Conservation (phyloP, 192 early-diverging fungal genomes). For the Coemansia sp. region DNA sequence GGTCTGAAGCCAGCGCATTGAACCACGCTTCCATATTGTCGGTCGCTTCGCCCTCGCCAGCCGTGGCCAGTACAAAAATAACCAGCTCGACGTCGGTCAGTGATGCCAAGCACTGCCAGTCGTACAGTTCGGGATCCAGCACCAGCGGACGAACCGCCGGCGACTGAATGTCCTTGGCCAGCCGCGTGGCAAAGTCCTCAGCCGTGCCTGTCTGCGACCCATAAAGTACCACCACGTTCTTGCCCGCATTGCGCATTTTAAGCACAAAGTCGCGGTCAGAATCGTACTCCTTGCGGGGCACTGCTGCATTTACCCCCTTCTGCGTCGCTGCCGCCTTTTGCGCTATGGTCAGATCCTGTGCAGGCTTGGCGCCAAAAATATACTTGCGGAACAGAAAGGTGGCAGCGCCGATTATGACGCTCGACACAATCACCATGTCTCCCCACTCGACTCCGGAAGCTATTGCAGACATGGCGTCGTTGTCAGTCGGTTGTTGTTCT, state of each 20-base stretch:
- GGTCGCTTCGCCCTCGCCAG: conserved; percentile 96
- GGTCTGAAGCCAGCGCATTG: conserved; percentile 69
- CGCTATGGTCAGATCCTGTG: conserved; percentile 26
- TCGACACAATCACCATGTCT: conserved; percentile 52
- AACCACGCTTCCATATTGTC: conserved; percentile 96
- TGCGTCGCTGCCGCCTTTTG: conserved; percentile 25
- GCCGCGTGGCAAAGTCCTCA: conserved; percentile 92
- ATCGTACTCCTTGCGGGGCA: conserved; percentile 22
- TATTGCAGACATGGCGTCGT: conserved; percentile 8
- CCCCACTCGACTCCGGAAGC: conserved; percentile 38
- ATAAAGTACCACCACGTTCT: conserved; percentile 86
- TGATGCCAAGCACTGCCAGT: conserved; percentile 78
- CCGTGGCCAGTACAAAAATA: conserved; percentile 95
- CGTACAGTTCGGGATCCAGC: conserved; percentile 89
- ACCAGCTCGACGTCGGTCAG: conserved; percentile 65
- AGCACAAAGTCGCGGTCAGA: conserved; percentile 47
- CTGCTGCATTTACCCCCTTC: neutral
- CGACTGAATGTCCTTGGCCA: conserved; percentile 75
- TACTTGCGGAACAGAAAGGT: conserved; percentile 53
- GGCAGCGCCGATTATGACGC: conserved; percentile 47
- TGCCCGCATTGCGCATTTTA: conserved; percentile 58
- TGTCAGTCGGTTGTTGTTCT: neutral
- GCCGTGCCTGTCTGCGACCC: conserved; percentile 99
- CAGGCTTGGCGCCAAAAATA: conserved; percentile 33
- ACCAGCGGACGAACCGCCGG: conserved; percentile 74